Percentiles rank a stretch among this genome's conserved stretches.
These are phyloP conservation scores for Mycena pura DNA, from an alignment of 768 basidiomycete species.

Conservation along the genomic window DNA sequence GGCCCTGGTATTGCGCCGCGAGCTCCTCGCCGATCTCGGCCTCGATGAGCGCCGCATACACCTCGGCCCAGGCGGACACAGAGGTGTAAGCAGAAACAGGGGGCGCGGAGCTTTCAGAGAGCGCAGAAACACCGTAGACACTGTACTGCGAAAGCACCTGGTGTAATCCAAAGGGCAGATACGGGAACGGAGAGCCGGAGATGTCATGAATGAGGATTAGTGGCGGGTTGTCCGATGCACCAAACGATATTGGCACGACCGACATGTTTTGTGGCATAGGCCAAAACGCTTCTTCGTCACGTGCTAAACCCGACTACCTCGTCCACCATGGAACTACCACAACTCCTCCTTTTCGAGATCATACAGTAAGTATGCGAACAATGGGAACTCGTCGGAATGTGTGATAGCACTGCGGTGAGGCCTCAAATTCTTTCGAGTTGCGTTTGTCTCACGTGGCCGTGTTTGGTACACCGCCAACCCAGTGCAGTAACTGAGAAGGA, in stretches of 20 bases:
- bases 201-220: constrained; percentile 15
- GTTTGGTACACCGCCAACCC: no score
- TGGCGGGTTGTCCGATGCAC: background rate
- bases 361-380: no score
- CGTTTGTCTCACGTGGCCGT: no score
- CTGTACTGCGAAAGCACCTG: constrained; percentile 2
- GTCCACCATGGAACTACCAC: no score
- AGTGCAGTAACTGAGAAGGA: no score
- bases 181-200: constrained; percentile 6
- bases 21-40: constrained; percentile 1
- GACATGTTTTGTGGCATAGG: no score
- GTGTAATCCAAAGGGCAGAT: constrained; percentile 1
- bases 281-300: no score
- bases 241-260: constrained; percentile 14
- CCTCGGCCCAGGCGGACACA: constrained; percentile 7
- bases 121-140: constrained; percentile 12
- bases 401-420: no score
- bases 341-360: no score
- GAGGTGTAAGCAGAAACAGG: background rate
- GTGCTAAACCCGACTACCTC: background rate
- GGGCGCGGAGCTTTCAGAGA: constrained; percentile 6
- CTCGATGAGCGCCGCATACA: constrained; percentile 9
- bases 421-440: no score
- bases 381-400: no score
- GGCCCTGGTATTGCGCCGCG: background rate